Evolutionary conservation across 106 monocot genomes (phyloP).

Genomic region (Dioscorea alata): DNA sequence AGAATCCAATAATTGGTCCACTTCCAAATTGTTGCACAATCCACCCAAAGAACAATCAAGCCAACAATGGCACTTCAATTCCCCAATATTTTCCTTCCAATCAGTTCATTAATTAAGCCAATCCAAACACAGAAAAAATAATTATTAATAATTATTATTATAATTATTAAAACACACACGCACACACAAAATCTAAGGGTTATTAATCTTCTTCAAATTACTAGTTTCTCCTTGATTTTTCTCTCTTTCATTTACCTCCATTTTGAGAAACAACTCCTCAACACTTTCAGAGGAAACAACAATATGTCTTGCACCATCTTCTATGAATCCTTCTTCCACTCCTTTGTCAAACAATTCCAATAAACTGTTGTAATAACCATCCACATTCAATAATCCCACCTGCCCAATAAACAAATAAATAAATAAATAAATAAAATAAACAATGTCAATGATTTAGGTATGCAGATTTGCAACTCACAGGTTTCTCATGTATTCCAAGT

Average conservation of each 20-base stretch:
- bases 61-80: too few relatives aligned
- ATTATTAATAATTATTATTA: neutral
- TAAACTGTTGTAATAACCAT: conserved; percentile 78
- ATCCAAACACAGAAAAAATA: neutral
- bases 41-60: too few relatives aligned
- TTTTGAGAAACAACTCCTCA: conserved; percentile 54
- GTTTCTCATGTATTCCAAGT: conserved; percentile 86
- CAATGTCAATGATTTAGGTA: neutral
- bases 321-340: conserved; percentile 84
- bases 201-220: conserved; percentile 9
- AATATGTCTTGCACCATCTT: conserved; percentile 54
- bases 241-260: conserved; percentile 48
- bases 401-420: conserved; percentile 6
- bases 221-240: conserved; percentile 1
- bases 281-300: conserved; percentile 58
- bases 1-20: neutral
- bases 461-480: conserved; percentile 28
- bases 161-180: neutral
- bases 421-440: neutral
- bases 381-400: conserved; percentile 89
- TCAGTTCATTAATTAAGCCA: neutral
- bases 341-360: conserved; percentile 78
- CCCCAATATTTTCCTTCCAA: neutral
- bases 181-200: neutral
- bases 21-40: neutral